These are phyloP conservation scores for Diversispora epigaea DNA, from an alignment of 192 early-diverging fungal species.

Conservation along the genomic window DNA sequence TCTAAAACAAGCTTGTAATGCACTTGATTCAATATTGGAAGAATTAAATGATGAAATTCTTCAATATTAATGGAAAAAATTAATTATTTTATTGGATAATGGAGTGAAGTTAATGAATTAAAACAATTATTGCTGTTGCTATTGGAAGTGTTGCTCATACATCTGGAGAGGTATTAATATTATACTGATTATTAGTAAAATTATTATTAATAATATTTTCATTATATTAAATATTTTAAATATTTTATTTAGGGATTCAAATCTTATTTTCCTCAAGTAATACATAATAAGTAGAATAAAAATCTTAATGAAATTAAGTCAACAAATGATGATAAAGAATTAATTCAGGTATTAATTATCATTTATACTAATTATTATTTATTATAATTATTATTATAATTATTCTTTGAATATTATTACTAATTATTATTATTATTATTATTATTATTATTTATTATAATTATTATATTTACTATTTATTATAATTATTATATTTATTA, in stretches of 20 bases:
- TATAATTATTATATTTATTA: too few species aligned
- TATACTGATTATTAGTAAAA: not conserved
- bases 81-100: constrained; percentile 72
- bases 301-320: constrained; percentile 67
- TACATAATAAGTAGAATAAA: constrained; percentile 68
- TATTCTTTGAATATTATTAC: too few species aligned
- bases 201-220: not conserved
- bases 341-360: constrained; percentile 51
- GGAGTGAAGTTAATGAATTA: constrained; percentile 64
- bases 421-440: too few species aligned
- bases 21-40: constrained; percentile 86
- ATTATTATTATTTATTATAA: too few species aligned
- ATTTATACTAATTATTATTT: not conserved
- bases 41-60: constrained; percentile 75
- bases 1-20: constrained; percentile 78
- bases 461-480: too few species aligned
- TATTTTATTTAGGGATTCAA: constrained; percentile 48
- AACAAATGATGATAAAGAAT: constrained; percentile 74
- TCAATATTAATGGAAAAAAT: constrained; percentile 79
- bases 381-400: too few species aligned
- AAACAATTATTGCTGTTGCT: constrained; percentile 76
- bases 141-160: constrained; percentile 92
- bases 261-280: constrained; percentile 77
- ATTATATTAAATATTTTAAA: too few species aligned
- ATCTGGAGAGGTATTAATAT: constrained; percentile 56